Conservation (phyloP, 148 eudicot species). For the Rhododendron williamsianum region DNA sequence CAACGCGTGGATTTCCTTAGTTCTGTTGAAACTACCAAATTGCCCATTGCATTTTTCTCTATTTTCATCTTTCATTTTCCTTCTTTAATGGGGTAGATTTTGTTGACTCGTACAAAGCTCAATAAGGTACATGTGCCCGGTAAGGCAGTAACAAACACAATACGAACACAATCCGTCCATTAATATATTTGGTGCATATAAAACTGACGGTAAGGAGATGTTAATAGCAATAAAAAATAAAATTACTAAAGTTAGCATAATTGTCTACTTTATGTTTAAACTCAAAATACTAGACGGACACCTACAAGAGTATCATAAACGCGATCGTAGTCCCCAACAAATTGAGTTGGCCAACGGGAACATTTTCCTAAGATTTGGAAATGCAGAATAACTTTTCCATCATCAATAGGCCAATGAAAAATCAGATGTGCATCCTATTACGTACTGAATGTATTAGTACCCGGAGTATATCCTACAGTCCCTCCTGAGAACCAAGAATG, state of each 20-base stretch:
- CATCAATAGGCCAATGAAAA: background rate
- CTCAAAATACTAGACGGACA: background rate
- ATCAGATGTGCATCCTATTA: background rate
- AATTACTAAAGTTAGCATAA: background rate
- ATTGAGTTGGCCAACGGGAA: background rate
- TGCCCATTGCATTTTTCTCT: background rate
- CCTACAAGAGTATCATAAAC: background rate
- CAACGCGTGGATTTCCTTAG: background rate
- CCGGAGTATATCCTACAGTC: background rate
- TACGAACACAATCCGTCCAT: background rate
- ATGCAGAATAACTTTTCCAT: background rate
- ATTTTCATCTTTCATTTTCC: background rate
- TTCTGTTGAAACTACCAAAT: background rate
- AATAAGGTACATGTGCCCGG: background rate
- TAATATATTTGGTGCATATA: background rate
- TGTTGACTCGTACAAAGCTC: background rate
- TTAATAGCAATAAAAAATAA: background rate
- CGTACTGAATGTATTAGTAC: too few species aligned
- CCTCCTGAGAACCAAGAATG: background rate
- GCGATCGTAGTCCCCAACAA: background rate
- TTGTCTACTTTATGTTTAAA: background rate
- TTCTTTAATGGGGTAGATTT: background rate
- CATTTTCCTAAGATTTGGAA: background rate
- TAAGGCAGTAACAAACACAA: background rate
- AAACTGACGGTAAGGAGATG: background rate